Conservation (phyloP, 805 yeast genomes). For the Torulaspora delbrueckii region DNA sequence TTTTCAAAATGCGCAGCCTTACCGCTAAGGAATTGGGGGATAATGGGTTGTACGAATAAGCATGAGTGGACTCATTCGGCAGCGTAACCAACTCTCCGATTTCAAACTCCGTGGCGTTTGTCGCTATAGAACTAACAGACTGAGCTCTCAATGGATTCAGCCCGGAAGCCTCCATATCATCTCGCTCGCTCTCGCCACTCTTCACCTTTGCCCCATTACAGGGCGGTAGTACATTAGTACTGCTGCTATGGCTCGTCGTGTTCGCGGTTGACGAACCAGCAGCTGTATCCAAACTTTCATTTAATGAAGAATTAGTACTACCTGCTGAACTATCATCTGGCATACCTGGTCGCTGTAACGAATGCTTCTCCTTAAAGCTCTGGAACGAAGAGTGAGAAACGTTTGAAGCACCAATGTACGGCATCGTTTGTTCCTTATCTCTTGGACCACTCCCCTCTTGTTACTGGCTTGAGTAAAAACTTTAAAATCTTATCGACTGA, state of each 20-base stretch:
- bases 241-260: slow-evolving; percentile 7
- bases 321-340: slow-evolving; percentile 3
- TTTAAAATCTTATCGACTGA: too few relatives aligned
- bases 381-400: slow-evolving; percentile 25
- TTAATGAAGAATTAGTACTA: slow-evolving; percentile 3
- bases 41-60: slow-evolving; percentile 77
- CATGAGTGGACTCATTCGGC: slow-evolving; percentile 76
- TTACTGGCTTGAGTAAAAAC: not conserved
- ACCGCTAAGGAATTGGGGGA: slow-evolving; percentile 77
- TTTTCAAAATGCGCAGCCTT: slow-evolving; percentile 64
- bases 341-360: slow-evolving; percentile 13
- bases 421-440: slow-evolving; percentile 20
- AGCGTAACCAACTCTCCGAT: slow-evolving; percentile 50
- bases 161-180: not conserved
- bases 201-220: not conserved
- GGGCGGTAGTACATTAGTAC: slow-evolving; percentile 1
- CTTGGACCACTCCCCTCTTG: not conserved
- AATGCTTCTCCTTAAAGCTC: slow-evolving; percentile 28
- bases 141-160: slow-evolving; percentile 4
- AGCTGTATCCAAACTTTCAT: slow-evolving; percentile 6
- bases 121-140: slow-evolving; percentile 12
- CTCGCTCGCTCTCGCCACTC: not conserved
- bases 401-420: slow-evolving; percentile 33
- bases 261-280: slow-evolving; percentile 10
- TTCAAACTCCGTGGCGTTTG: slow-evolving; percentile 26